A percentile compares a stretch with the other conserved stretches of the same genome.
These are phyloP conservation scores for Nannizziopsis barbatae DNA, from an alignment of 2,329 filamentous ascomycete genomes.

Conservation along the genomic window DNA sequence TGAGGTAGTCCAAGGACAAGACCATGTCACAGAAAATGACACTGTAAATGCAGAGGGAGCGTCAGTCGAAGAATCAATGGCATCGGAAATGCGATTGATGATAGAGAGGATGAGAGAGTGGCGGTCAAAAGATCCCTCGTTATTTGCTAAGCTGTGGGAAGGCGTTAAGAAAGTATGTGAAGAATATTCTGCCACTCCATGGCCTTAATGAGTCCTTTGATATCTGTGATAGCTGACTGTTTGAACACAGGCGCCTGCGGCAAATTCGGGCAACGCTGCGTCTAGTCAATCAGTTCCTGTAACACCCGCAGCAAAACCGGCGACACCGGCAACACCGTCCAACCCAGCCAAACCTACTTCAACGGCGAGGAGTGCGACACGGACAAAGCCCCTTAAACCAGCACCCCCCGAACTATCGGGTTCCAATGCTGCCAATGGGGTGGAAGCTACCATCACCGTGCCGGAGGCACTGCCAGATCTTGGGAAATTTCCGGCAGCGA, in stretches of 20 bases:
- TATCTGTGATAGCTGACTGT: neutral
- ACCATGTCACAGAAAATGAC: no score
- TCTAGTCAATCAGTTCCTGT: neutral
- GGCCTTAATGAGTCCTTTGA: neutral
- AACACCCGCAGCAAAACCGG: neutral
- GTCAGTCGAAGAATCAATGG: slow-evolving; percentile 17
- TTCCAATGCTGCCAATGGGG: no score
- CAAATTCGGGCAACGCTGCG: neutral
- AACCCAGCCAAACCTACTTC: no score
- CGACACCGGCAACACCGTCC: no score
- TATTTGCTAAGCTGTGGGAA: slow-evolving; percentile 48
- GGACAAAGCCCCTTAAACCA: no score
- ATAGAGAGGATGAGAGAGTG: slow-evolving; percentile 49
- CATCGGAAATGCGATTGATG: slow-evolving; percentile 43
- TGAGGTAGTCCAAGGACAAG: no score
- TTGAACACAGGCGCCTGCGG: neutral
- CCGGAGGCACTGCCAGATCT: slow-evolving; percentile 8
- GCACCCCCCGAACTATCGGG: no score
- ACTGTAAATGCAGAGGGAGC: neutral
- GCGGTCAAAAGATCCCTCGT: slow-evolving; percentile 43
- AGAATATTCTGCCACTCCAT: neutral
- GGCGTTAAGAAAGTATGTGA: slow-evolving; percentile 36
- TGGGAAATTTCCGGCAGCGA: slow-evolving; percentile 15
- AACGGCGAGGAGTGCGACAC: no score
- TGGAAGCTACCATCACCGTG: no score